Evolutionary conservation across 2,329 filamentous ascomycete species (phyloP).

Genomic region (Cladosporium halotolerans): DNA sequence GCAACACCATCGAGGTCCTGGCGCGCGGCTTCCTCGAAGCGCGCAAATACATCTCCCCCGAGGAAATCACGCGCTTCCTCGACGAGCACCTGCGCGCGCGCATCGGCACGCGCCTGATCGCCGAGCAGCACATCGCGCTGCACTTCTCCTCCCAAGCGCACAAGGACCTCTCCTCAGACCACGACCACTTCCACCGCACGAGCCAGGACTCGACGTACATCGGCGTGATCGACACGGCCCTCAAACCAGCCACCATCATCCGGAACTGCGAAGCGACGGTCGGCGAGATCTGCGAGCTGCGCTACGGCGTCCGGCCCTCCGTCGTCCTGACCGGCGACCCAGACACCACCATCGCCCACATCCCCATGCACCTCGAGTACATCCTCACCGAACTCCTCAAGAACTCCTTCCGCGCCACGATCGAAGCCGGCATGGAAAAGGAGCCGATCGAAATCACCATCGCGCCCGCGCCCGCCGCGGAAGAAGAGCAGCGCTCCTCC

Average conservation of each 20-base stretch:
- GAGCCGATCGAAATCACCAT: slow-evolving; percentile 91
- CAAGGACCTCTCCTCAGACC: slow-evolving; percentile 46
- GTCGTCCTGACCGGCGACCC: slow-evolving; percentile 79
- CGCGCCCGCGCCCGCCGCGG: slow-evolving; percentile 54
- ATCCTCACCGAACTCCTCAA: slow-evolving; percentile 95
- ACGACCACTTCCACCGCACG: slow-evolving; percentile 32
- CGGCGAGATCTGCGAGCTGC: slow-evolving; percentile 91
- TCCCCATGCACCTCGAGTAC: slow-evolving; percentile 95
- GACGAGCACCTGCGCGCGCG: slow-evolving; percentile 89
- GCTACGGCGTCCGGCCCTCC: slow-evolving; percentile 80
- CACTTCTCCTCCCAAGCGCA: slow-evolving; percentile 71
- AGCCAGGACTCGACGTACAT: slow-evolving; percentile 63
- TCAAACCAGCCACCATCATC: slow-evolving; percentile 75
- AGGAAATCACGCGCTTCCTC: slow-evolving; percentile 82
- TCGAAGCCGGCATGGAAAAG: slow-evolving; percentile 71
- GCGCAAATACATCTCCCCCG: slow-evolving; percentile 75
- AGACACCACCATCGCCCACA: slow-evolving; percentile 82
- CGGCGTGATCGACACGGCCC: slow-evolving; percentile 86
- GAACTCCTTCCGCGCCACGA: slow-evolving; percentile 89
- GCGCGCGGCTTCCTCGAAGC: slow-evolving; percentile 91
- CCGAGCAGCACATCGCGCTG: slow-evolving; percentile 92
- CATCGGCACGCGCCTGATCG: slow-evolving; percentile 89
- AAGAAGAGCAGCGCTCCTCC: slow-evolving; percentile 39
- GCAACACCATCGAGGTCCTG: slow-evolving; percentile 88
- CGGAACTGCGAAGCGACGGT: slow-evolving; percentile 84